Evolutionary conservation across 192 early-diverging fungal species (phyloP), one percentile per base, ranked within the genome.

Genomic region (Piromyces finnis): DNA sequence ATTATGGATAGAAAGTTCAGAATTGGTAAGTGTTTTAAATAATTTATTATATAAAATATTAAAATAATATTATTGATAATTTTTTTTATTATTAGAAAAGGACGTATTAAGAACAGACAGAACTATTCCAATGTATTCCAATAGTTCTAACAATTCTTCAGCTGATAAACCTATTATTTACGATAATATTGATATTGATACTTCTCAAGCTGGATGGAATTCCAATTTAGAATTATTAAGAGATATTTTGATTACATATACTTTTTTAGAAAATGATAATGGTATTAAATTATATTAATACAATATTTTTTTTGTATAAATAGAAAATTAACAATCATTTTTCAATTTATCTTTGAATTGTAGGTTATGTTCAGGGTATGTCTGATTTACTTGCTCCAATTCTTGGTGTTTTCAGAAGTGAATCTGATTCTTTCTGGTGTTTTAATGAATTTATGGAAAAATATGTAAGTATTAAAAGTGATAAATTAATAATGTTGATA

Each of bases 281-380:
- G 29, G 85, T 77, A 39, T 29, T n/a, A 36, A 30, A 68, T 28
- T 17, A 30, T n/a, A 78, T 17, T 35, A 80, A n/a, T n/a, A n/a
- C n/a, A n/a, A n/a, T n/a, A n/a, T n/a, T n/a, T n/a, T n/a, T n/a
- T n/a, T n/a, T n/a, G n/a, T n/a, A n/a, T n/a, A n/a, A n/a, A n/a
- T n/a, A n/a, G n/a, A n/a, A n/a, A n/a, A n/a, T n/a, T n/a, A n/a
- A n/a, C n/a, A n/a, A n/a, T n/a, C n/a, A n/a, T n/a, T n/a, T n/a
- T n/a, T n/a, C n/a, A n/a, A n/a, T n/a, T n/a, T n/a, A n/a, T n/a
- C n/a, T n/a, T n/a, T n/a, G 1, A 37, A 14, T 37, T 78, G 79
- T 86, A 59, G 95, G 95, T 29, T 98, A 96, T 82, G 96, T 98
- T 0, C 96, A 99, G 84, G 98, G 98, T 17, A 99, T 99, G 98